Conservation (phyloP, 1,284 basidiomycete genomes). For the Peniophora sp. region DNA sequence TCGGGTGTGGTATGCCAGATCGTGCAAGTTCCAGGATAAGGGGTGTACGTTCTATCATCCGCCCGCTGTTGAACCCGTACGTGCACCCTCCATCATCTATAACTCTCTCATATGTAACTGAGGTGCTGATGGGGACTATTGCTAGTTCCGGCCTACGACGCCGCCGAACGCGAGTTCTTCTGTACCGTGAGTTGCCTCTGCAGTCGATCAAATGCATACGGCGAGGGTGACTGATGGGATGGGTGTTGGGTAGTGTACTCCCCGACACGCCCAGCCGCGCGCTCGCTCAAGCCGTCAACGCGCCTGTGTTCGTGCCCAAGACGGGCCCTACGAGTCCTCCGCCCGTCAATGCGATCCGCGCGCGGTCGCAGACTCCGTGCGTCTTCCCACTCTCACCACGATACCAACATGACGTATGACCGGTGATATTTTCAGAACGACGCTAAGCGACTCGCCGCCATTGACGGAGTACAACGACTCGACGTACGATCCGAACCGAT, state of each 20-base stretch:
- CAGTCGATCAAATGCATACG: conserved; percentile 6
- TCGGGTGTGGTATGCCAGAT: conserved; percentile 32
- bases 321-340: conserved; percentile 24
- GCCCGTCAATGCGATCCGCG: conserved; percentile 17
- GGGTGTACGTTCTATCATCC: conserved; percentile 82
- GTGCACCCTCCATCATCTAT: background rate
- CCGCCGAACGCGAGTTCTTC: conserved; percentile 14
- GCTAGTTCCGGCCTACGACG: conserved; percentile 15
- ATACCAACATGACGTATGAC: too few species aligned
- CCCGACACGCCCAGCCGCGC: conserved; percentile 37
- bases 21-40: conserved; percentile 80
- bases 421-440: conserved; percentile 1
- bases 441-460: conserved; percentile 7
- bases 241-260: conserved; percentile 22
- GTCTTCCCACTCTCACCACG: conserved; percentile 14
- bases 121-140: too few species aligned
- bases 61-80: conserved; percentile 25
- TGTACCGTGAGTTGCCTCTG: conserved; percentile 19
- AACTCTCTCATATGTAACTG: conserved; percentile 13
- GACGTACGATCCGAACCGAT: conserved; percentile 33
- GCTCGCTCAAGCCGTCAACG: conserved; percentile 53
- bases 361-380: conserved; percentile 20
- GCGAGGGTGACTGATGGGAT: conserved; percentile 7
- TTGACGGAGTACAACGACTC: conserved; percentile 31
- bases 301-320: conserved; percentile 84